phyloP scores from a whole-genome alignment of 768 basidiomycete species.

The Boletus bicolor region DNA sequence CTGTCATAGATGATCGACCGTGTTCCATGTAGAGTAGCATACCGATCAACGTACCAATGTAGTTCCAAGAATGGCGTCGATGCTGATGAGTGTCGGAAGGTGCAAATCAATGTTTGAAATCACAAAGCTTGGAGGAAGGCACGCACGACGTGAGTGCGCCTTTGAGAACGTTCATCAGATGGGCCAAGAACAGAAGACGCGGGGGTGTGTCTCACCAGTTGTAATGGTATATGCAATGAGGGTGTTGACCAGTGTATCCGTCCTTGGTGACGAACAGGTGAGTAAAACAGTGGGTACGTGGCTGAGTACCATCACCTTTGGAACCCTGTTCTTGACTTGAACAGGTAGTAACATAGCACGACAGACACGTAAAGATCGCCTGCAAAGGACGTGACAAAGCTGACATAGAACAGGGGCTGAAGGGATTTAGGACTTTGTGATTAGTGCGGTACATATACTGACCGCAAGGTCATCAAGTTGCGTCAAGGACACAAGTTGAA shows the following conservation, averaged over 20 bases:
- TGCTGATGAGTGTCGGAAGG: slow-evolving; percentile 28
- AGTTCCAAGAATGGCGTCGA: slow-evolving; percentile 46
- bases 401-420: slow-evolving; percentile 50
- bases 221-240: slow-evolving; percentile 54
- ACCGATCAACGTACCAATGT: slow-evolving; percentile 29
- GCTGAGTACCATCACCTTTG: slow-evolving; percentile 32
- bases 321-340: slow-evolving; percentile 50
- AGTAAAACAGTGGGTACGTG: neutral
- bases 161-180: slow-evolving; percentile 26
- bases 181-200: slow-evolving; percentile 11
- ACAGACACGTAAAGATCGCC: slow-evolving; percentile 52
- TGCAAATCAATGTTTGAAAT: neutral
- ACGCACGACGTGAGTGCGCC: slow-evolving; percentile 39
- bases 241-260: slow-evolving; percentile 45
- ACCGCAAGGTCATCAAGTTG: slow-evolving; percentile 41
- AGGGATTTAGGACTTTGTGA: neutral
- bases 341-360: slow-evolving; percentile 47
- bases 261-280: slow-evolving; percentile 32
- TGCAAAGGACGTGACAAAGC: slow-evolving; percentile 47
- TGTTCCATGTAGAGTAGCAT: neutral
- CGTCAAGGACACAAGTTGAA: slow-evolving; percentile 35
- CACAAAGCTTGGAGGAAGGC: neutral
- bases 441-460: slow-evolving; percentile 2
- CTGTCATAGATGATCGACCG: slow-evolving; percentile 7
- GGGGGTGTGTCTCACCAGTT: slow-evolving; percentile 40